Conservation (phyloP, 1,284 basidiomycete species). For the Puccinia hordei region DNA sequence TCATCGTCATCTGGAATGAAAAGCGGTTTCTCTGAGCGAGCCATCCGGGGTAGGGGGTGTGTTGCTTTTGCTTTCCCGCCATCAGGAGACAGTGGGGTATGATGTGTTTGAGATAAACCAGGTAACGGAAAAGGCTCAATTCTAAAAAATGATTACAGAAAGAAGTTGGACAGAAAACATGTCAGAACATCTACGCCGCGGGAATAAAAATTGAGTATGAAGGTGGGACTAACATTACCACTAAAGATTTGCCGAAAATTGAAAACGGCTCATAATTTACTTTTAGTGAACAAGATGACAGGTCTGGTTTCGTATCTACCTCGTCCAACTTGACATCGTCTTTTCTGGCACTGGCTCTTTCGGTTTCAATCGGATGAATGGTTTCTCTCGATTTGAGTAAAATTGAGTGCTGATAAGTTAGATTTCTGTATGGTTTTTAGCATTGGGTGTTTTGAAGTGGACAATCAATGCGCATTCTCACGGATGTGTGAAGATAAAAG, state of each 20-base stretch:
- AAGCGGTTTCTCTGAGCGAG: conserved; percentile 7
- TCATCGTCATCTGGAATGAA: conserved; percentile 40
- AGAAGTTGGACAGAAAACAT: background rate
- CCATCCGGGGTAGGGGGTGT: background rate
- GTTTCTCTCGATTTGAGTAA: conserved; percentile 36
- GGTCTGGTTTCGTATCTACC: conserved; percentile 29
- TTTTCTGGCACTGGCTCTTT: background rate
- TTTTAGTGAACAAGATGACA: conserved; percentile 27
- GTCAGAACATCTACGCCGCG: background rate
- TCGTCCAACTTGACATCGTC: background rate
- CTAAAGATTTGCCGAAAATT: conserved; percentile 35
- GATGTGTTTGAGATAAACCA: conserved; percentile 7
- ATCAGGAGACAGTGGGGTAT: background rate
- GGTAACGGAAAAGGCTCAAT: conserved; percentile 34
- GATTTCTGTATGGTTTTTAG: background rate
- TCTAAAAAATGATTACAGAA: conserved; percentile 11
- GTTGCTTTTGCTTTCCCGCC: background rate
- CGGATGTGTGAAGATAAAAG: background rate
- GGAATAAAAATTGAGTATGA: background rate
- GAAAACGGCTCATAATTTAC: conserved; percentile 41
- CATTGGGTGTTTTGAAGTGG: no score
- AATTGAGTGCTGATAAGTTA: conserved; percentile 28
- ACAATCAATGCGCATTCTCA: background rate
- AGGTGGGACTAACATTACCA: conserved; percentile 17
- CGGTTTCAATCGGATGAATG: conserved; percentile 29